Percentiles rank a stretch among this genome's conserved stretches.
Evolutionary conservation across 2,329 filamentous ascomycete species (phyloP).

Genomic region (Aspergillus sp.): DNA sequence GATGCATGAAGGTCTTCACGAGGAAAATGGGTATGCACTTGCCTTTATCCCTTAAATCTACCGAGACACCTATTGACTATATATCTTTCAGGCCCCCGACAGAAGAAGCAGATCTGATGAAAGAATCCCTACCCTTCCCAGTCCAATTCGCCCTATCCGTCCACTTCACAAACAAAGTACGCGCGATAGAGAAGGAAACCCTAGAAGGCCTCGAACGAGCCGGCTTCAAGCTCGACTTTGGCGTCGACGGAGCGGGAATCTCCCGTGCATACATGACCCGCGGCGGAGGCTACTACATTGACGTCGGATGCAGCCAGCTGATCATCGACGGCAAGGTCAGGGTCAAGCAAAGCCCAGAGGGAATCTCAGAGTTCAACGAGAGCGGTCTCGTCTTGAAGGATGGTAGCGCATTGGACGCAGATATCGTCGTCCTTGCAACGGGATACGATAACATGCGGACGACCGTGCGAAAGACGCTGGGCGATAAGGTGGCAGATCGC

Average conservation of each 20-base stretch:
- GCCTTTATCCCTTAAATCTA: neutral
- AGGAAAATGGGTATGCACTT: conserved; percentile 33
- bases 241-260: conserved; percentile 38
- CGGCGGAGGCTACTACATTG: conserved; percentile 57
- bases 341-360: conserved; percentile 52
- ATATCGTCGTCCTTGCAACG: conserved; percentile 61
- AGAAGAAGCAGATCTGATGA: conserved; percentile 48
- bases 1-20: conserved; percentile 41
- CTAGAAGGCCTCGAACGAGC: conserved; percentile 43
- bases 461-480: conserved; percentile 57
- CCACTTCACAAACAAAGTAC: conserved; percentile 35
- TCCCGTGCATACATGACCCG: conserved; percentile 42
- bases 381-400: conserved; percentile 48
- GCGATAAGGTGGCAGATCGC: conserved; percentile 55
- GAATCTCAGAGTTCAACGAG: conserved; percentile 49
- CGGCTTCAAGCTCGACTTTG: conserved; percentile 42
- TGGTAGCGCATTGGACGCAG: conserved; percentile 53
- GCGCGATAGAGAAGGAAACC: conserved; percentile 35
- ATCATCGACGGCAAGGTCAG: conserved; percentile 58
- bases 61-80: neutral
- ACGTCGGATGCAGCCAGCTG: conserved; percentile 50
- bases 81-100: conserved; percentile 35
- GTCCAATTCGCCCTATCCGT: conserved; percentile 44
- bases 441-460: conserved; percentile 66
- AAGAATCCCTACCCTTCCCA: conserved; percentile 43